phyloP scores from a whole-genome alignment of 164 flowering plant genomes.

The Hamamelis virginiana region DNA sequence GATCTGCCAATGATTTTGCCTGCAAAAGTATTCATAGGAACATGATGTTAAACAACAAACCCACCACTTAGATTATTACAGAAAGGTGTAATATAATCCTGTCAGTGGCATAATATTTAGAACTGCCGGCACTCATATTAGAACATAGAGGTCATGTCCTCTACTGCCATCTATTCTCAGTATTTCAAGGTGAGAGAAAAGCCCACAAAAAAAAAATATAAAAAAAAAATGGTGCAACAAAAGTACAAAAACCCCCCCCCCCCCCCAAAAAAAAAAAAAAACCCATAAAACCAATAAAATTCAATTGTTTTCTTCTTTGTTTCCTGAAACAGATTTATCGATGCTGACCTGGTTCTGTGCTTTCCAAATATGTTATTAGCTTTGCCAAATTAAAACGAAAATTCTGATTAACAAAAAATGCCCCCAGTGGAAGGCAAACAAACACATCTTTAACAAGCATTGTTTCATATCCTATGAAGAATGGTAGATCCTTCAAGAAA shows the following conservation, averaged over 20 bases:
- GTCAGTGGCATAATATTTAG: too few relatives aligned
- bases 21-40: slow-evolving; percentile 28
- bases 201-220: too few relatives aligned
- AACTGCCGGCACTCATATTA: not conserved
- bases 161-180: too few relatives aligned
- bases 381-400: not conserved
- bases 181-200: too few relatives aligned
- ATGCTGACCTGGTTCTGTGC: too few relatives aligned
- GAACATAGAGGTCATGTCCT: not conserved
- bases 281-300: too few relatives aligned
- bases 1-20: slow-evolving; percentile 67
- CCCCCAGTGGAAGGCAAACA: not conserved
- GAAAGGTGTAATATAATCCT: not conserved
- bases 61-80: not conserved
- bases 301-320: too few relatives aligned
- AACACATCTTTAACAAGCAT: not conserved
- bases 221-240: too few relatives aligned
- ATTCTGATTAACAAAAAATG: not conserved
- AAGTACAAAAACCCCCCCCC: too few relatives aligned
- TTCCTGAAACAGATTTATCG: too few relatives aligned
- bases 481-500: not conserved
- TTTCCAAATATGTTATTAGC: too few relatives aligned
- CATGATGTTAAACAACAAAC: slow-evolving; percentile 3
- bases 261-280: too few relatives aligned
- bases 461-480: not conserved